Percentiles rank a stretch among this genome's conserved stretches.
Evolutionary conservation across 2,329 filamentous ascomycete genomes (phyloP).

Genomic region (Aspergillus brasiliensis): DNA sequence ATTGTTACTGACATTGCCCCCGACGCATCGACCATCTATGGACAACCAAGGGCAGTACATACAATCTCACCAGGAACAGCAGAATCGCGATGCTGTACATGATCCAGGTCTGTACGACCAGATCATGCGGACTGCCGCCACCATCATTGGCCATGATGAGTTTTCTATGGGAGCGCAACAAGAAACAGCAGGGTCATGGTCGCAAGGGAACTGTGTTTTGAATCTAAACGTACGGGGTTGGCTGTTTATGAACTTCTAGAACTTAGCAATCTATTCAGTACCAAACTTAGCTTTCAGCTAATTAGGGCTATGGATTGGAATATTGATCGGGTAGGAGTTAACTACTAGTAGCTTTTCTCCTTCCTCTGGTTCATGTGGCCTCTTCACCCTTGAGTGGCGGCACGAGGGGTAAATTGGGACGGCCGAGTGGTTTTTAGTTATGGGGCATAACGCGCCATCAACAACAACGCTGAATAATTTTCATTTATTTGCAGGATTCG

Average conservation of each 20-base stretch:
- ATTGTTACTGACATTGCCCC: neutral
- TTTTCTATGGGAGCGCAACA: neutral
- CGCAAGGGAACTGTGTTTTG: neutral
- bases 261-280: neutral
- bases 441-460: neutral
- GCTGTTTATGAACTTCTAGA: constrained; percentile 1
- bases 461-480: neutral
- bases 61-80: constrained; percentile 5
- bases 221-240: neutral
- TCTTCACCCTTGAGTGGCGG: neutral
- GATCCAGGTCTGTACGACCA: constrained; percentile 8
- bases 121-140: neutral
- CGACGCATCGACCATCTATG: neutral
- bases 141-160: constrained; percentile 3
- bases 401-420: neutral
- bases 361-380: neutral
- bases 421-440: neutral
- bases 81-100: constrained; percentile 8
- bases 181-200: neutral
- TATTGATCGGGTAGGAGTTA: neutral
- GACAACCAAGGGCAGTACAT: neutral
- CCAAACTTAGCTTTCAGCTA: neutral
- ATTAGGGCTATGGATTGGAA: neutral
- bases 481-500: neutral
- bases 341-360: neutral